phyloP scores from a whole-genome alignment of 129 eudicot species.

The Tanacetum coccineum region DNA sequence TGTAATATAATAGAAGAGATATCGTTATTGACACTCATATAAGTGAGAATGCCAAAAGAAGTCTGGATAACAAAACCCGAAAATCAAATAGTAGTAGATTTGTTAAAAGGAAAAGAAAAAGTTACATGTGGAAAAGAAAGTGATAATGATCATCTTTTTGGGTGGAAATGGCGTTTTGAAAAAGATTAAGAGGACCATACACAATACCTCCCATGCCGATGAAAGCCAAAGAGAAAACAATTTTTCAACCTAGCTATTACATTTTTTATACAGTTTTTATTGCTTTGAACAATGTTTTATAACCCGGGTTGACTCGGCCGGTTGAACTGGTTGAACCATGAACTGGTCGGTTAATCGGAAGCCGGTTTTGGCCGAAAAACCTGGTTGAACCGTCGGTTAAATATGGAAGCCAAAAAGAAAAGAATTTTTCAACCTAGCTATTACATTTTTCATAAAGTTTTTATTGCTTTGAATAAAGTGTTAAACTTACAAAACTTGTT shows the following conservation, averaged over 20 bases:
- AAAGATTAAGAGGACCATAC: neutral
- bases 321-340: too few relatives aligned
- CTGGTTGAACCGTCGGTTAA: too few relatives aligned
- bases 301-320: too few relatives aligned
- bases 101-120: constrained; percentile 4
- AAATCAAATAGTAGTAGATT: neutral
- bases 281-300: too few relatives aligned
- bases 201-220: constrained; percentile 18
- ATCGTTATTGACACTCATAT: too few relatives aligned
- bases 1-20: too few relatives aligned
- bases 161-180: constrained; percentile 15
- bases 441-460: neutral
- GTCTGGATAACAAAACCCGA: too few relatives aligned
- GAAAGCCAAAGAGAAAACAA: constrained; percentile 12
- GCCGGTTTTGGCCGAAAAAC: too few relatives aligned
- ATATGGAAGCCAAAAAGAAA: too few relatives aligned
- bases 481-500: neutral
- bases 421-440: too few relatives aligned
- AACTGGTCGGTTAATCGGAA: too few relatives aligned
- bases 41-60: too few relatives aligned
- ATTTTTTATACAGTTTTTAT: neutral
- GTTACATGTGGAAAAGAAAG: constrained; percentile 2
- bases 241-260: neutral
- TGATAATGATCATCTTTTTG: constrained; percentile 19
- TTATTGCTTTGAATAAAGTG: neutral